Percentiles rank a stretch among this genome's conserved stretches.
Conservation (phyloP, 495 filamentous ascomycete species). For the Annulohypoxylon stygium region DNA sequence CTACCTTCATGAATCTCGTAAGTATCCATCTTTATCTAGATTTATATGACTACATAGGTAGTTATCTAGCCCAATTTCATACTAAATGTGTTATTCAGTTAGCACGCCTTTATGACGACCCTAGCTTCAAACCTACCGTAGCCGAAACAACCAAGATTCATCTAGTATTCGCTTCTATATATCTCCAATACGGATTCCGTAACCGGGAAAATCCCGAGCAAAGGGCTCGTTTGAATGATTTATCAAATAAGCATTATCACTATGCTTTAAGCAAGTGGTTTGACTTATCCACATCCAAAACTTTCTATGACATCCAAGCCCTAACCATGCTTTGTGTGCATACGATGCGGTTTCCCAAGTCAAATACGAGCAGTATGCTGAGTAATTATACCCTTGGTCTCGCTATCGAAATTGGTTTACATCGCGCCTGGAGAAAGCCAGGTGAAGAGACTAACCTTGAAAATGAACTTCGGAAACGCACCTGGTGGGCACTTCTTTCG, state of each 20-base stretch:
- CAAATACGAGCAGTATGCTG: slow-evolving; percentile 76
- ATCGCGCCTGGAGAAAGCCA: slow-evolving; percentile 73
- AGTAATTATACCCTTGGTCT: slow-evolving; percentile 70
- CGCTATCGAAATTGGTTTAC: slow-evolving; percentile 78
- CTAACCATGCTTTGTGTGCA: slow-evolving; percentile 75
- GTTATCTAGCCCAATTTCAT: not conserved
- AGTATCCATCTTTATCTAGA: slow-evolving; percentile 40
- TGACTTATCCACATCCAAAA: slow-evolving; percentile 69
- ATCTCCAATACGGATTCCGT: slow-evolving; percentile 76
- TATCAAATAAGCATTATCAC: slow-evolving; percentile 81
- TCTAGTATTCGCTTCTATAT: slow-evolving; percentile 82
- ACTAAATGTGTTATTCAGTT: slow-evolving; percentile 58
- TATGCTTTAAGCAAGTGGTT: slow-evolving; percentile 76
- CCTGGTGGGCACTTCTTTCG: slow-evolving; percentile 77
- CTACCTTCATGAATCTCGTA: slow-evolving; percentile 75
- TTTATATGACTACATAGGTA: not conserved
- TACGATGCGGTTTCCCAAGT: slow-evolving; percentile 82
- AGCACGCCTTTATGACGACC: slow-evolving; percentile 72
- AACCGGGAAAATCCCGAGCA: slow-evolving; percentile 69
- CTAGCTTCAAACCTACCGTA: slow-evolving; percentile 67
- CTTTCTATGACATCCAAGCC: slow-evolving; percentile 76
- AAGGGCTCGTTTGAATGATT: slow-evolving; percentile 65
- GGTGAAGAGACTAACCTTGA: slow-evolving; percentile 69
- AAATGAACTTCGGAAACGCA: slow-evolving; percentile 79
- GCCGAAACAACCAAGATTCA: slow-evolving; percentile 79